These are phyloP conservation scores for Camellia lanceoleosa DNA, from an alignment of 148 eudicot genomes.

Conservation along the genomic window DNA sequence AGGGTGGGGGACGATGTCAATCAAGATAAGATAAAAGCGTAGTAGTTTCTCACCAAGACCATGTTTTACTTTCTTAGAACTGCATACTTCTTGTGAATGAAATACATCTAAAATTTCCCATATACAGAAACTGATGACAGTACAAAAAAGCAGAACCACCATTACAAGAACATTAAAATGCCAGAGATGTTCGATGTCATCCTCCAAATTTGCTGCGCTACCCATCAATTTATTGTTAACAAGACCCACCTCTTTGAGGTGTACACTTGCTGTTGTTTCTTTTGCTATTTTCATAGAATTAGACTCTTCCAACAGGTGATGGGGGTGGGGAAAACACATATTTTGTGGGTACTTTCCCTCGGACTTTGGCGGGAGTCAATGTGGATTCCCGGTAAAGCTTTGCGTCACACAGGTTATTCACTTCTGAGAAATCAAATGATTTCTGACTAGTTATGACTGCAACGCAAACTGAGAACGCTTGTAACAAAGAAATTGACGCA, in stretches of 20 bases:
- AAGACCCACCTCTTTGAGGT: slow-evolving; percentile 24
- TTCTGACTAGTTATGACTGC: slow-evolving; percentile 50
- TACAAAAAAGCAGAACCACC: no score
- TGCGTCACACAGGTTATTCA: slow-evolving; percentile 18
- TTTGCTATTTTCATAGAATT: slow-evolving; percentile 5
- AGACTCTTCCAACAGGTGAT: slow-evolving; percentile 81
- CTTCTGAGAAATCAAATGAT: slow-evolving; percentile 28
- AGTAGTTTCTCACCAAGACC: no score
- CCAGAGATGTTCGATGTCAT: not conserved
- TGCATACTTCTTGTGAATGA: no score
- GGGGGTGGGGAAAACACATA: slow-evolving; percentile 54
- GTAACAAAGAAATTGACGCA: slow-evolving; percentile 56
- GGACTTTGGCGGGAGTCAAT: slow-evolving; percentile 13
- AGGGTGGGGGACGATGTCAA: no score
- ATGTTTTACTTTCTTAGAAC: no score
- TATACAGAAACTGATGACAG: no score
- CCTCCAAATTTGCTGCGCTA: not conserved
- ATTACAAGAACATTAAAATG: no score
- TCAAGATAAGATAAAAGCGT: no score
- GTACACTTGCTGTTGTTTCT: slow-evolving; percentile 9
- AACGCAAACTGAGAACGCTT: slow-evolving; percentile 70
- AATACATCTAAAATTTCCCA: no score
- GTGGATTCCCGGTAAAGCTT: slow-evolving; percentile 15
- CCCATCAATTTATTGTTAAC: not conserved
- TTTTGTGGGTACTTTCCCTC: slow-evolving; percentile 29